phyloP scores from a whole-genome alignment of 2,329 filamentous ascomycete genomes.

The Teratosphaeria epicoccoides region DNA sequence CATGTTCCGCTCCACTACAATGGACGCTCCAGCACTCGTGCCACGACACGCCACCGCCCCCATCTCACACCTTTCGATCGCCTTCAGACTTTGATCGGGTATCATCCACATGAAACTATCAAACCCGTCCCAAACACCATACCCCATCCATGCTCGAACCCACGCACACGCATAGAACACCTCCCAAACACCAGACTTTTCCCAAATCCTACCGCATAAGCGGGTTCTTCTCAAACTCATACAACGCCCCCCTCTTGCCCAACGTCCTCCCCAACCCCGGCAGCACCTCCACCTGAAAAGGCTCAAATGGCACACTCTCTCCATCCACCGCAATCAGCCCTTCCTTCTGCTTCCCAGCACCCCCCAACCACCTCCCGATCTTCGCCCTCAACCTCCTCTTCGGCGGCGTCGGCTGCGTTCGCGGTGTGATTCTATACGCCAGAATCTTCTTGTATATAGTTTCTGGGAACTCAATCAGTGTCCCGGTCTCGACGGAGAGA shows the following conservation, averaged over 20 bases:
- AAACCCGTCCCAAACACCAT: no score
- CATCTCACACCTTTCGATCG: no score
- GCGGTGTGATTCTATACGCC: constrained; percentile 75
- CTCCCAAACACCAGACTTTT: no score
- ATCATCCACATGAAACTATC: no score
- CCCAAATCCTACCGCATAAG: not conserved
- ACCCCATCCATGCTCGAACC: no score
- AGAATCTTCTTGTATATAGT: constrained; percentile 75
- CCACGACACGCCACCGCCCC: no score
- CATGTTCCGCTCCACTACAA: no score
- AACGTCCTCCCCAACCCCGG: constrained; percentile 73
- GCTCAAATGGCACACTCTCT: constrained; percentile 73
- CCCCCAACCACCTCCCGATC: constrained; percentile 19
- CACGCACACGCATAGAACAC: no score
- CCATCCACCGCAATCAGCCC: constrained; percentile 94
- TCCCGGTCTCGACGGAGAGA: constrained; percentile 58
- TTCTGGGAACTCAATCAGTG: constrained; percentile 67
- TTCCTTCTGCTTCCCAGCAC: constrained; percentile 43
- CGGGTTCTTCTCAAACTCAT: constrained; percentile 44
- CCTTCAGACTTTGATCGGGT: no score
- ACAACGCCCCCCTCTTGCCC: constrained; percentile 59
- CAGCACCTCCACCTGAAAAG: constrained; percentile 87
- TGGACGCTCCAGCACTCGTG: no score
- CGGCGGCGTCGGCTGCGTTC: constrained; percentile 7
- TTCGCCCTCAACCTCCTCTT: constrained; percentile 12